Base-by-base conservation (phyloP, 1,139 yeast species). In the Saccharomycopsis hybrid region DNA sequence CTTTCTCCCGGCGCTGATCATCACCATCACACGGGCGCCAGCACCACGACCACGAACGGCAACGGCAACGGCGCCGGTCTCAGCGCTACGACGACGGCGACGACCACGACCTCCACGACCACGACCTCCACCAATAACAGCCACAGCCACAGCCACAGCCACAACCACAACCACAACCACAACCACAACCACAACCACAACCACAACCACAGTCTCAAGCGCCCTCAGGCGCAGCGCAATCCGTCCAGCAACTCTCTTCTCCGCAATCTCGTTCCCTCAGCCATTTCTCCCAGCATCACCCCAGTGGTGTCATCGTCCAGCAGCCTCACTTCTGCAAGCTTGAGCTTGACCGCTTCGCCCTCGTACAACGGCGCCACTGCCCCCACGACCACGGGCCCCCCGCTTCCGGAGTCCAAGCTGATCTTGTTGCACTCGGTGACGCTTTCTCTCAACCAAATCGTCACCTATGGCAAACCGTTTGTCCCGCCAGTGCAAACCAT, bases 361-460 rank as follows among this genome's bases (percentile, higher is more conserved):
- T 5, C 39, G 11, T 37, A 13, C 11, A 33, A 28, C n/a, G 43
- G 30, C 18, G n/a, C 27, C 28, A 30, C 39, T 9, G 28, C 37
- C 43, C 43, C 43, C 47, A 37, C 37, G 8, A 29, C 49, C 13
- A 28, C 49, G 13, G 25, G 39, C 24, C 39, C 39, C 5, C 41
- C 44, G 9, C 38, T 29, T n/a, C 45, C 8, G 9, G 43, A 40
- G 43, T 5, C 43, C 43, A 8, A 24, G 5, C 43, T 5, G 29
- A 8, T 40, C 30, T 40, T 9, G 25, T 9, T 40, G 9, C 30
- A 24, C 18, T 24, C 13, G 5, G 32, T 40, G 32, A 72, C 80
- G 3, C 65, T 92, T 54, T 73, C 79, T 18, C 70, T 92, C 33
- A 72, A 82, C 13, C 98, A 92, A 66, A 78, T 81, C 5, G 73